phyloP scores from a whole-genome alignment of 768 basidiomycete genomes.

The Coprinellus aureogranulatus region DNA sequence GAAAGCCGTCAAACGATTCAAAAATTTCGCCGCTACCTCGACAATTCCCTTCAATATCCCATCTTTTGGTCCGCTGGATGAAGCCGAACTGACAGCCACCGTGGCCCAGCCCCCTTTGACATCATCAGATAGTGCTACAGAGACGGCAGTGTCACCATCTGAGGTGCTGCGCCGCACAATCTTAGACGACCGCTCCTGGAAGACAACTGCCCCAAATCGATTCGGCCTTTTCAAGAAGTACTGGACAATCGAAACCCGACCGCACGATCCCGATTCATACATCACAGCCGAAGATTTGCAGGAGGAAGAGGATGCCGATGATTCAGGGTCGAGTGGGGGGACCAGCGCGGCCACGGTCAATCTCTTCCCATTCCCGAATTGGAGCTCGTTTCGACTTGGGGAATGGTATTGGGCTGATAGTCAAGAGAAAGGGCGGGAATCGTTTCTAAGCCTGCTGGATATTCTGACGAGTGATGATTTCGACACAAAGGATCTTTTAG shows the following conservation, averaged over 20 bases:
- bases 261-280: background rate
- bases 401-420: slow-evolving; percentile 1
- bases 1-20: no score
- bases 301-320: background rate
- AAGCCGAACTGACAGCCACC: no score
- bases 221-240: background rate
- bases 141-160: background rate
- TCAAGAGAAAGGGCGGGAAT: background rate
- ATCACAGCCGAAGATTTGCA: background rate
- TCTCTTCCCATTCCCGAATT: slow-evolving; percentile 1
- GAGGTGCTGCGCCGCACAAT: background rate
- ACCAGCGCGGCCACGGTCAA: no score
- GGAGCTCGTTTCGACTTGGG: background rate
- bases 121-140: no score
- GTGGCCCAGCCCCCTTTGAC: background rate
- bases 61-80: no score
- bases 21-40: no score
- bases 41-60: no score
- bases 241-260: background rate
- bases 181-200: background rate
- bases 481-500: background rate
- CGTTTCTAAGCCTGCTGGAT: background rate
- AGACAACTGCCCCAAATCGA: background rate
- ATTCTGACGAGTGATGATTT: background rate
- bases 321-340: no score